Base-by-base conservation (phyloP, 129 eudicot genomes). In the Saposhnikovia divaricata region DNA sequence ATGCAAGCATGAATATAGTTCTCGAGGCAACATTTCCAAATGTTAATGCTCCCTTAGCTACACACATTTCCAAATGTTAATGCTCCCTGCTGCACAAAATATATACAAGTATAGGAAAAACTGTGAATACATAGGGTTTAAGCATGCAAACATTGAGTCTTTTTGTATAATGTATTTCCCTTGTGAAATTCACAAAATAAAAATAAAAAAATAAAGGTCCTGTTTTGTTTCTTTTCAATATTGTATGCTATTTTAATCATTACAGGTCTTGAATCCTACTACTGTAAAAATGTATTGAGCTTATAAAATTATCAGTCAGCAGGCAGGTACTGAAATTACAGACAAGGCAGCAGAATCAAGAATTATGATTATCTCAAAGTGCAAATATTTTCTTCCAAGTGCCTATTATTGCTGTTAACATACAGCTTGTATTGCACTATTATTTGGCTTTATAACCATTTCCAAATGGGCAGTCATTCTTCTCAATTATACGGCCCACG, bases 1-100 rank as follows among this genome's bases (percentile, higher is more conserved):
- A 7, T 92, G 98, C 77, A 83, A 74, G 39, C 55, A 68, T 73
- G 68, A 39, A 9, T 80, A 74, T 50, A 78, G 47, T 59, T 81
- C 85, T 76, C 83, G 50, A 86, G 63, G 50, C 34, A 45, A 74
- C 31, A 25, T 2, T 45, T 13, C 38, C 39, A 9, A 13, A 74
- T 13, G n/a, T n/a, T n/a, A n/a, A n/a, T n/a, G n/a, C n/a, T n/a
- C n/a, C n/a, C n/a, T n/a, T n/a, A n/a, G n/a, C n/a, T n/a, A n/a
- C n/a, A n/a, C n/a, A n/a, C n/a, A n/a, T n/a, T n/a, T n/a, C n/a
- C n/a, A n/a, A n/a, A n/a, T n/a, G n/a, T n/a, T n/a, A n/a, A n/a
- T n/a, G n/a, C n/a, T n/a, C n/a, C n/a, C n/a, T n/a, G 31, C 59
- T 74, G n/a, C 38, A 73, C 45, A 9, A 72, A 44, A 45, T 31